Evolutionary conservation across 1,284 basidiomycete species (phyloP).

Genomic region (Irpex rosettiformis): DNA sequence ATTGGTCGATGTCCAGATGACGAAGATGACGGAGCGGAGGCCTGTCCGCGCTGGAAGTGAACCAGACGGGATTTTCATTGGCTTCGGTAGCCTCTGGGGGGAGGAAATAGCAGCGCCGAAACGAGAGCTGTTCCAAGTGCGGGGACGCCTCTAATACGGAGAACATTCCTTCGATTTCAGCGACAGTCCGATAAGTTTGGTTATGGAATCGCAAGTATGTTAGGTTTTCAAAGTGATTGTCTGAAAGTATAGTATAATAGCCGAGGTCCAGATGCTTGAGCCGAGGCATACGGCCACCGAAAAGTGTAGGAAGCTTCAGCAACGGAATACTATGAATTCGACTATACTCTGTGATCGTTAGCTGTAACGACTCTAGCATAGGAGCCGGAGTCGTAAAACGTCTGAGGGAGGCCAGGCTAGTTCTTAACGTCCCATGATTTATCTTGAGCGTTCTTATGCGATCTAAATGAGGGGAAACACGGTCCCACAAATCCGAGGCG

Average conservation of each 20-base stretch:
- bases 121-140: constrained; percentile 2
- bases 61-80: background rate
- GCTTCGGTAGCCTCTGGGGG: background rate
- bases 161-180: constrained; percentile 4
- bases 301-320: background rate
- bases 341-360: too few relatives aligned
- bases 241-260: background rate
- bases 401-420: too few relatives aligned
- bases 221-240: background rate
- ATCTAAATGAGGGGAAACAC: background rate
- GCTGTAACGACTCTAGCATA: background rate
- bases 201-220: background rate
- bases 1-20: background rate
- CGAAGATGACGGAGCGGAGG: background rate
- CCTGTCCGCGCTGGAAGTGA: background rate
- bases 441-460: background rate
- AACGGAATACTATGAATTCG: too few relatives aligned
- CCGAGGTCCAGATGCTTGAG: background rate
- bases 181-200: background rate
- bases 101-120: background rate
- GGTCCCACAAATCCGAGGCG: too few relatives aligned
- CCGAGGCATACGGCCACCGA: background rate
- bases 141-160: constrained; percentile 5
- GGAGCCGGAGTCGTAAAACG: background rate
- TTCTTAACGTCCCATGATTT: background rate